phyloP scores from a whole-genome alignment of 2,329 filamentous ascomycete species.

The Aspergillus pseudoterreus region DNA sequence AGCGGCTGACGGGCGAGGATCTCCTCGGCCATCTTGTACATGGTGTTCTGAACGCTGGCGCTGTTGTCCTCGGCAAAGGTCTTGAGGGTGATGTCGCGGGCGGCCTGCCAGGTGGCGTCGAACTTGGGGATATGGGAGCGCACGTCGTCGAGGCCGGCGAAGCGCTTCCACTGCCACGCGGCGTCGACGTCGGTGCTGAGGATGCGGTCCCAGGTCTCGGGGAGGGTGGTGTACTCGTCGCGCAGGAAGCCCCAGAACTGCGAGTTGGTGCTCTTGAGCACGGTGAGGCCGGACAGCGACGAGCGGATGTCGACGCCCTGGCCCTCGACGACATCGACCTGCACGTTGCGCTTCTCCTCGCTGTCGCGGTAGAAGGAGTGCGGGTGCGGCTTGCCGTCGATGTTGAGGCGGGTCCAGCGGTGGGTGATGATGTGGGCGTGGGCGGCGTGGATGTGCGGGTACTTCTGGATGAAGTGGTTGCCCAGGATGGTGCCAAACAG shows the following conservation, averaged over 20 bases:
- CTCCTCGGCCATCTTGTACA: constrained; percentile 96
- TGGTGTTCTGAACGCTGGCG: constrained; percentile 91
- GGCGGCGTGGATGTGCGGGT: constrained; percentile 81
- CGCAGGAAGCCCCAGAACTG: constrained; percentile 92
- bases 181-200: constrained; percentile 89
- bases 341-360: constrained; percentile 78
- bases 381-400: constrained; percentile 87
- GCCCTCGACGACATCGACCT: constrained; percentile 64
- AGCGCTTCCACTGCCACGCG: constrained; percentile 77
- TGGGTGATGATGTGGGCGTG: constrained; percentile 80
- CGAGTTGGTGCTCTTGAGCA: constrained; percentile 94
- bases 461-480: constrained; percentile 82
- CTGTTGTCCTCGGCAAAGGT: constrained; percentile 87
- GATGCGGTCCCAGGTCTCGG: constrained; percentile 91
- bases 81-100: constrained; percentile 82
- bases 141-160: constrained; percentile 65
- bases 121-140: constrained; percentile 63
- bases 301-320: constrained; percentile 73
- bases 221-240: constrained; percentile 88
- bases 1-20: constrained; percentile 74
- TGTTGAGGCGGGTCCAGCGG: constrained; percentile 83
- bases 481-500: constrained; percentile 82
- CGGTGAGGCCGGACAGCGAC: constrained; percentile 74
- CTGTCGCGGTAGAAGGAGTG: constrained; percentile 93
- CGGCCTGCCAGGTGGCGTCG: constrained; percentile 71